These are phyloP conservation scores for Warburgia ugandensis DNA, from an alignment of 164 flowering plant genomes.

Conservation along the genomic window DNA sequence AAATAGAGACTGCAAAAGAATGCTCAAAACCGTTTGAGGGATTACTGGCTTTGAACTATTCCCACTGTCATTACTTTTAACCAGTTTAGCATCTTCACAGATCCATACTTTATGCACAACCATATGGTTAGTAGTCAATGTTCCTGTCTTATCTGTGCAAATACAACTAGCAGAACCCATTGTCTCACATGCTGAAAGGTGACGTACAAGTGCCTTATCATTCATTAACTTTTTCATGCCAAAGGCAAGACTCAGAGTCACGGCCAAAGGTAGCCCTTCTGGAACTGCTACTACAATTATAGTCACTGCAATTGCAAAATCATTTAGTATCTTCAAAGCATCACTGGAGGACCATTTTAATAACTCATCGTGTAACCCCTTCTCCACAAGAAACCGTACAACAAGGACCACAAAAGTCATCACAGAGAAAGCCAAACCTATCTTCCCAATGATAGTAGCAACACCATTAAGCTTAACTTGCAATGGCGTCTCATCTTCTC, in stretches of 20 bases:
- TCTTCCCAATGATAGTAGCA: constrained; percentile 48
- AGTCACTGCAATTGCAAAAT: constrained; percentile 47
- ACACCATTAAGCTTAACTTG: constrained; percentile 57
- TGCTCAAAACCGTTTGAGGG: constrained; percentile 15
- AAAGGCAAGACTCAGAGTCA: constrained; percentile 53
- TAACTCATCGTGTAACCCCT: constrained; percentile 23
- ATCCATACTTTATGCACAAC: constrained; percentile 32
- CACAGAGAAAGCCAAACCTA: constrained; percentile 36
- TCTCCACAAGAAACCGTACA: constrained; percentile 28
- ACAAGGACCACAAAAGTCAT: constrained; percentile 36
- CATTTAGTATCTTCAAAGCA: constrained; percentile 32
- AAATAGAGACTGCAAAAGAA: constrained; percentile 37
- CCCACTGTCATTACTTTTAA: constrained; percentile 9
- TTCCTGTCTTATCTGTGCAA: constrained; percentile 60
- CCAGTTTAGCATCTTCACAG: constrained; percentile 22
- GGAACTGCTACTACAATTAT: constrained; percentile 57
- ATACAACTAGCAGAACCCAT: constrained; percentile 52
- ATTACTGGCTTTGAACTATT: constrained; percentile 11
- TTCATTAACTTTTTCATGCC: constrained; percentile 50
- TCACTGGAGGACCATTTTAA: constrained; percentile 32
- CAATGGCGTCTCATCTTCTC: constrained; percentile 48
- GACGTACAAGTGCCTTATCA: constrained; percentile 40
- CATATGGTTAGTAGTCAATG: constrained; percentile 51
- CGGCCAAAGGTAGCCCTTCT: constrained; percentile 56
- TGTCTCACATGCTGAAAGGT: constrained; percentile 54